Base-by-base conservation (phyloP, 2,329 filamentous ascomycete species). In the Calonectria honghensis region DNA sequence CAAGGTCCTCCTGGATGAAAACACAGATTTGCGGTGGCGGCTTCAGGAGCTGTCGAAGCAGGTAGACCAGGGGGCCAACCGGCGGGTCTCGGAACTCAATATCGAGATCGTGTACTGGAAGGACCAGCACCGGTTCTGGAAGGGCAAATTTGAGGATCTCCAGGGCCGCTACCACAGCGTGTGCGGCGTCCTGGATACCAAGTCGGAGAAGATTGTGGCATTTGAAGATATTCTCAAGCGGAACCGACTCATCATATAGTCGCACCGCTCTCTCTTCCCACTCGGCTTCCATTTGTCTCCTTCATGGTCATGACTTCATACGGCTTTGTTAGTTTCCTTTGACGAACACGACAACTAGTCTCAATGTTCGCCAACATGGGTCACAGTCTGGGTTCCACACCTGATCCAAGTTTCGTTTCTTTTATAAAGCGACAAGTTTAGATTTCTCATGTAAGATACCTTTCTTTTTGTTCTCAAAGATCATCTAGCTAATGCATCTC, bases 51-150 rank as follows among this genome's bases (percentile, higher is more conserved):
- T 87, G 1, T 80, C 83, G 45, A 83, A 82, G 54, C 82, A 85
- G 50, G 41, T 84, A 3, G 82, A 84, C 37, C 79, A 80, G 48
- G 82, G 72, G 70, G 81, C 76, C 78, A 85, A 72, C 73, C 81
- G 75, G 18, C 82, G 85, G 27, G 75, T 86, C 4, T 75, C 81
- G 27, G 83, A 85, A 27, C 74, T 86, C 61, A 77, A 77, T 51
- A 77, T 81, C 14, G 83, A 86, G 54, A 81, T 85, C 13, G 78
- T 82, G 4, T 82, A 84, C 50, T 86, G 84, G 85, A 84, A 83
- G 24, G 79, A 83, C 24, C 79, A 81, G 68, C 81, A 77, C 32
- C 74, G 80, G 14, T 81, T 81, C 71, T 84, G 82, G 83, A 83
- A 82, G 74, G 67, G 75, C 67, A 81, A 80, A 59, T 83, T 81